A percentile compares a stretch with the other conserved stretches of the same genome.
Conservation (phyloP, 2,329 filamentous ascomycete species). For the Leptographium flavum region DNA sequence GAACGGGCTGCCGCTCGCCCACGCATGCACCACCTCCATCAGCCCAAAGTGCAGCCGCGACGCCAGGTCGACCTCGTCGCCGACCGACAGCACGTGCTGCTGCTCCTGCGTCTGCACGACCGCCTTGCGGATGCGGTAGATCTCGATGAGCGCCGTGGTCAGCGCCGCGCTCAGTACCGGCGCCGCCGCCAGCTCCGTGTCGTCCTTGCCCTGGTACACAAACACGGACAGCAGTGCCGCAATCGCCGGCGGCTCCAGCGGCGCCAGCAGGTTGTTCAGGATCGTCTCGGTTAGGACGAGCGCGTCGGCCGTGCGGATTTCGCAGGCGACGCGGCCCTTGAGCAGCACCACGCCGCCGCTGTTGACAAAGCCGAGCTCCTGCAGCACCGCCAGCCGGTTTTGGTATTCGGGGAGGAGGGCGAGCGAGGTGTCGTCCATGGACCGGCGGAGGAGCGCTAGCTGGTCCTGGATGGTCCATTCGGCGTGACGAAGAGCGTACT, state of each 20-base stretch:
- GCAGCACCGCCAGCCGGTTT: conserved; percentile 81
- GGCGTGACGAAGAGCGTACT: conserved; percentile 93
- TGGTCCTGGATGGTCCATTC: conserved; percentile 95
- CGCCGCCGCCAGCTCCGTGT: conserved; percentile 47
- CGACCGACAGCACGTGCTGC: conserved; percentile 81
- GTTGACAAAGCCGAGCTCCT: conserved; percentile 86
- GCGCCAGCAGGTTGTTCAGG: conserved; percentile 88
- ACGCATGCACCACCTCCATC: conserved; percentile 96
- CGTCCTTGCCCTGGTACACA: conserved; percentile 83
- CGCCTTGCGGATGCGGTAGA: conserved; percentile 81
- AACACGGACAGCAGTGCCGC: conserved; percentile 87
- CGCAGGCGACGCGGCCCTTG: conserved; percentile 96
- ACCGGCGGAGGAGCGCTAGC: conserved; percentile 70
- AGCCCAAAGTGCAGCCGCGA: conserved; percentile 79
- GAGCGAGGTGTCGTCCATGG: conserved; percentile 92
- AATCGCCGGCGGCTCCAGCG: conserved; percentile 93
- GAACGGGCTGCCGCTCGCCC: conserved; percentile 96
- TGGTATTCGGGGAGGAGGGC: conserved; percentile 94
- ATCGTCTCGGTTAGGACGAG: conserved; percentile 92
- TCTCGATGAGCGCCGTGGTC: conserved; percentile 69
- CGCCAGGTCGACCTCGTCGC: conserved; percentile 83
- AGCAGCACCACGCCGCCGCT: conserved; percentile 75
- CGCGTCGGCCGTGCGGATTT: conserved; percentile 94
- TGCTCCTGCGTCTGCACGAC: conserved; percentile 81
- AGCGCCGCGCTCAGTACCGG: conserved; percentile 72